Conservation (phyloP, 257 asterid genomes). For the Fraxinus cuspidata region DNA sequence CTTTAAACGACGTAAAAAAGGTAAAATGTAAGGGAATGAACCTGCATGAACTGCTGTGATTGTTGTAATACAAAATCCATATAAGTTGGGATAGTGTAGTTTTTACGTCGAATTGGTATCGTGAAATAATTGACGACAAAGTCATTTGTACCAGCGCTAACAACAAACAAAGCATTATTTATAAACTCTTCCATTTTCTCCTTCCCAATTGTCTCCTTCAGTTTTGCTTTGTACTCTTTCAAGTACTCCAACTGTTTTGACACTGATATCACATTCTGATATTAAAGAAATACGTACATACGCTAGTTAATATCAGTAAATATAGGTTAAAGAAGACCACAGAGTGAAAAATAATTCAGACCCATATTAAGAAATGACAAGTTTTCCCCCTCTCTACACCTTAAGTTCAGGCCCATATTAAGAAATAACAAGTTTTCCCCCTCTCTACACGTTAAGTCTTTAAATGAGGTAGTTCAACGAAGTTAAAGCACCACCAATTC, state of each 20-base stretch:
- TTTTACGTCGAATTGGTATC: conserved; percentile 53
- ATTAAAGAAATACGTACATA: not conserved
- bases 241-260: conserved; percentile 52
- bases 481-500: no score
- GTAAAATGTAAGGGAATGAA: conserved; percentile 2
- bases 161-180: conserved; percentile 44
- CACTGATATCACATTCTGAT: conserved; percentile 62
- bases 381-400: no score
- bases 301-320: not conserved
- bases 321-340: not conserved
- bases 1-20: not conserved
- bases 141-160: conserved; percentile 89
- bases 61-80: conserved; percentile 42
- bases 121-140: conserved; percentile 62
- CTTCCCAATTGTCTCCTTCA: conserved; percentile 49
- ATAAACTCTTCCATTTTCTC: conserved; percentile 42
- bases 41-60: conserved; percentile 52
- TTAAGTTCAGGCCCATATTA: not conserved
- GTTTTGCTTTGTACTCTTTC: conserved; percentile 44
- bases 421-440: no score
- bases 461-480: no score
- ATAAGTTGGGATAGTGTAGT: conserved; percentile 49
- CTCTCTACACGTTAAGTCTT: no score
- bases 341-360: not conserved
- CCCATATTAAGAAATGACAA: not conserved